Evolutionary conservation across 148 eudicot genomes (phyloP).

Genomic region (Mesembryanthemum crystallinum): DNA sequence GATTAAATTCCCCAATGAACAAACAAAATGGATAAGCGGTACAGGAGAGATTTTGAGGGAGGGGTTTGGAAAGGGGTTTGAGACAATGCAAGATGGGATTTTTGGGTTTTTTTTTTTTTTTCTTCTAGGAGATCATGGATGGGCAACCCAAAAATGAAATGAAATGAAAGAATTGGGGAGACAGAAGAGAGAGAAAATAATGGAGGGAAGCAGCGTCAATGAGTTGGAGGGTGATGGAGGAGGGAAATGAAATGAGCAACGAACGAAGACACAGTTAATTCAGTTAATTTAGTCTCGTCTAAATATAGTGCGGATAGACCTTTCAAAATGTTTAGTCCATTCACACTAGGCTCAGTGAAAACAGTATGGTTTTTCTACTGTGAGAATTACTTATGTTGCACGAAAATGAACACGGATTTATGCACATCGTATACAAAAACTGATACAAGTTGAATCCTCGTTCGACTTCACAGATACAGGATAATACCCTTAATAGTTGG

Average conservation of each 20-base stretch:
- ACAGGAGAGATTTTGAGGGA: not conserved
- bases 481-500: no score
- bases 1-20: not conserved
- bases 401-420: no score
- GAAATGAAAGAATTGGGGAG: not conserved
- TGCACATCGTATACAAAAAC: no score
- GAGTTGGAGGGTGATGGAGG: not conserved
- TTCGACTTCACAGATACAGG: no score
- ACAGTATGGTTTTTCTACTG: no score
- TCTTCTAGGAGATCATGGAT: constrained; percentile 4
- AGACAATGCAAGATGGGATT: not conserved
- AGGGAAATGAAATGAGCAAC: constrained; percentile 17
- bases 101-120: not conserved
- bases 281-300: constrained; percentile 19
- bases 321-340: not conserved
- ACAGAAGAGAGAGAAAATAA: constrained; percentile 5
- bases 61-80: not conserved
- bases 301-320: constrained; percentile 1
- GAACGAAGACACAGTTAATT: constrained; percentile 21
- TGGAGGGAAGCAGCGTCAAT: not conserved
- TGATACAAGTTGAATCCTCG: no score
- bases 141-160: not conserved
- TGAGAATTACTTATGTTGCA: no score
- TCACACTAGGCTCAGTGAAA: no score
- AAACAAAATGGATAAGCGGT: not conserved